phyloP scores from a whole-genome alignment of 2,329 filamentous ascomycete species.

The Aspergillus sp. region DNA sequence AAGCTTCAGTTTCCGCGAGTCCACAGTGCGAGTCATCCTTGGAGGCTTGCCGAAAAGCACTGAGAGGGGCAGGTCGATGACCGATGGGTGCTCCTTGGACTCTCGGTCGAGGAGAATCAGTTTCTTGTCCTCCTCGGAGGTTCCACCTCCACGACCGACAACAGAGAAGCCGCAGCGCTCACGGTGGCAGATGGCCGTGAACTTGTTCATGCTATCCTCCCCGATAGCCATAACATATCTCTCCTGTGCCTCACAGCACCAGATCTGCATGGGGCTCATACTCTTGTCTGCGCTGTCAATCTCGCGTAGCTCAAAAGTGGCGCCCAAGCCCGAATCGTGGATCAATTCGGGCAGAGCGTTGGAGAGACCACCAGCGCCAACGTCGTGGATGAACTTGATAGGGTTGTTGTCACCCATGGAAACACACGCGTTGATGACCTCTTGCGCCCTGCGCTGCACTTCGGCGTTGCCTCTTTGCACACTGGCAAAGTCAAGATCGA shows the following conservation, averaged over 20 bases:
- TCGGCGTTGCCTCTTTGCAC: constrained; percentile 97
- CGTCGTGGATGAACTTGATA: constrained; percentile 96
- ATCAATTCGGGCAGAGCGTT: constrained; percentile 86
- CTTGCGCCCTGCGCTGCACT: constrained; percentile 91
- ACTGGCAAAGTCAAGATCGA: constrained; percentile 93
- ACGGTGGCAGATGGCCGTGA: constrained; percentile 68
- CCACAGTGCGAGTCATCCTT: constrained; percentile 74
- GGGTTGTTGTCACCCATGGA: constrained; percentile 81
- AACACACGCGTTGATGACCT: constrained; percentile 94
- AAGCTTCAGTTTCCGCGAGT: constrained; percentile 66
- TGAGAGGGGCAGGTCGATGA: constrained; percentile 87
- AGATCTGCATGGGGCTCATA: constrained; percentile 95
- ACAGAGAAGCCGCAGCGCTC: constrained; percentile 92
- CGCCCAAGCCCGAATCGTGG: constrained; percentile 87
- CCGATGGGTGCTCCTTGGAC: constrained; percentile 69
- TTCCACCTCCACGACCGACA: constrained; percentile 72
- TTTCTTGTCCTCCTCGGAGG: constrained; percentile 65
- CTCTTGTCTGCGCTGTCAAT: constrained; percentile 85
- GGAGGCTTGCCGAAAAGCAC: constrained; percentile 84
- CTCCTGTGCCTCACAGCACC: constrained; percentile 97
- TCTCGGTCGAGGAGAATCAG: constrained; percentile 81
- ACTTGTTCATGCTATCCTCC: constrained; percentile 71
- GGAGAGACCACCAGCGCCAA: constrained; percentile 86
- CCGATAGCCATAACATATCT: constrained; percentile 91
- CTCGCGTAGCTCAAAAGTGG: constrained; percentile 90